These are phyloP conservation scores for Fusarium transvaalense DNA, from an alignment of 2,329 filamentous ascomycete species.

Conservation along the genomic window DNA sequence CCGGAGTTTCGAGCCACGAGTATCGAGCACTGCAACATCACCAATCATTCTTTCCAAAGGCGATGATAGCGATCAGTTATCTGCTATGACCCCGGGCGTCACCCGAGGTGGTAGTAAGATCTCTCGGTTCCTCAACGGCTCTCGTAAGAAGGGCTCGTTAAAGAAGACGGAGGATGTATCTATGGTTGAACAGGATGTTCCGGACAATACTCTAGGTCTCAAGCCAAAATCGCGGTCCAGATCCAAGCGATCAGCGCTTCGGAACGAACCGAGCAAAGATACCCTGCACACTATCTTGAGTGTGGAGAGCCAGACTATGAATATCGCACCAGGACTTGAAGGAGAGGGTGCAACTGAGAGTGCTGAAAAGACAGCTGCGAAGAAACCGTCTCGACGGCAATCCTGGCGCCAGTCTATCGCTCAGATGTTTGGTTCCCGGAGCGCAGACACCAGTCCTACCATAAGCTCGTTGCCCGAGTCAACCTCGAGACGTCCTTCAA, in stretches of 20 bases:
- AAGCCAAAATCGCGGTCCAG: constrained; percentile 46
- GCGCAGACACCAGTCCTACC: constrained; percentile 20
- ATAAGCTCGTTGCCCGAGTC: constrained; percentile 13
- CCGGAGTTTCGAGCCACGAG: constrained; percentile 38
- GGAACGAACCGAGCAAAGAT: constrained; percentile 59
- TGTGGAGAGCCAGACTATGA: constrained; percentile 57
- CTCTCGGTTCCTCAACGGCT: constrained; percentile 34
- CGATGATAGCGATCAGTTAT: constrained; percentile 1
- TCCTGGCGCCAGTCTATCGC: constrained; percentile 38
- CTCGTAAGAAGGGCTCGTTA: constrained; percentile 39
- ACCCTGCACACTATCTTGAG: constrained; percentile 65
- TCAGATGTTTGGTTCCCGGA: constrained; percentile 38
- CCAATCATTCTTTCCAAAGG: constrained; percentile 22
- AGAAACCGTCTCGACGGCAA: constrained; percentile 32
- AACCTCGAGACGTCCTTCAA: constrained; percentile 21
- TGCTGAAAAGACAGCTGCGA: not conserved
- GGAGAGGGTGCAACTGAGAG: constrained; percentile 3
- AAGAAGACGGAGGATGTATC: constrained; percentile 36
- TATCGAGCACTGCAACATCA: constrained; percentile 13
- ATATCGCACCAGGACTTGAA: constrained; percentile 10
- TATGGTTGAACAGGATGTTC: constrained; percentile 40
- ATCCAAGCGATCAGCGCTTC: constrained; percentile 55
- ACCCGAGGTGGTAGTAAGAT: constrained; percentile 28
- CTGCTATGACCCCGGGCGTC: not conserved
- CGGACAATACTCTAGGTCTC: constrained; percentile 47